These are phyloP conservation scores for Termitomyces sp. DNA, from an alignment of 768 basidiomycete species.

Conservation along the genomic window DNA sequence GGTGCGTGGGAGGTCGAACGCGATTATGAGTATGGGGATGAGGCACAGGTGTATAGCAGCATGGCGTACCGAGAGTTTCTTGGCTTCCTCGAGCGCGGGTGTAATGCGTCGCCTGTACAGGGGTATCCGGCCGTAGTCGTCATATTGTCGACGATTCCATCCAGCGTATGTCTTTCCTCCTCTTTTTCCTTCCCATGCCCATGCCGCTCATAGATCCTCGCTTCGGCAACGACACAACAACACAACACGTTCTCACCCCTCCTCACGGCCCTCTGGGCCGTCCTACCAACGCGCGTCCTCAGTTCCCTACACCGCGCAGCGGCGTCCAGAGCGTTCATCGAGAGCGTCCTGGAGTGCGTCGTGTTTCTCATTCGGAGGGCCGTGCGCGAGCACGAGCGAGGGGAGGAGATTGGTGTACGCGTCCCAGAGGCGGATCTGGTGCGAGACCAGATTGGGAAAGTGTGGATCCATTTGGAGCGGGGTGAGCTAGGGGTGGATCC, in stretches of 20 bases:
- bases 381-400: too few relatives aligned
- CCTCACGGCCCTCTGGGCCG: conserved; percentile 81
- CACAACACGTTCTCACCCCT: too few relatives aligned
- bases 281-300: conserved; percentile 64
- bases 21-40: conserved; percentile 26
- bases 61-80: conserved; percentile 70
- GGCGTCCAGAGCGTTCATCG: conserved; percentile 62
- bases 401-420: too few relatives aligned
- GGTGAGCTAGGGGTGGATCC: conserved; percentile 46
- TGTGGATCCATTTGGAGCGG: conserved; percentile 45
- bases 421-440: too few relatives aligned
- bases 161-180: conserved; percentile 35
- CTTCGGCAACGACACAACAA: conserved; percentile 16
- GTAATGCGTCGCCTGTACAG: conserved; percentile 71
- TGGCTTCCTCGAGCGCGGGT: conserved; percentile 73
- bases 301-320: conserved; percentile 50
- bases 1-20: conserved; percentile 59
- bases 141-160: conserved; percentile 77
- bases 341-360: conserved; percentile 67
- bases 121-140: conserved; percentile 84
- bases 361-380: conserved; percentile 44
- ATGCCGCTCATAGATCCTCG: too few relatives aligned
- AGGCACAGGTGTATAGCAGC: too few relatives aligned
- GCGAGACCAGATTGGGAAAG: conserved; percentile 36
- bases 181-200: conserved; percentile 1